These are phyloP conservation scores for Saussurea involucrata DNA, from an alignment of 129 eudicot genomes.

Conservation along the genomic window DNA sequence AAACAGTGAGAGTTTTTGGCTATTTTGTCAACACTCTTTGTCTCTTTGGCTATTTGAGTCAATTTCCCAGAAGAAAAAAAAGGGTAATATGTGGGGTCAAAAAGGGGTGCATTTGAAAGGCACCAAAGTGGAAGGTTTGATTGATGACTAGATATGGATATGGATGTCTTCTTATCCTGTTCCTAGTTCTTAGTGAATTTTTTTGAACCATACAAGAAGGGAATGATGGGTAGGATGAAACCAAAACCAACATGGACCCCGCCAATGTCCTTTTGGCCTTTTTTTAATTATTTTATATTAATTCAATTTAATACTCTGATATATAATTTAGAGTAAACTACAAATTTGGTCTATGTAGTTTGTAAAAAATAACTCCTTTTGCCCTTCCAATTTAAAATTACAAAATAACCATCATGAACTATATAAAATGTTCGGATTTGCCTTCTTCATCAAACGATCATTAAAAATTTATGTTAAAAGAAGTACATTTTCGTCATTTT, in stretches of 20 bases:
- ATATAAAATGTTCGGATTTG: too few species aligned
- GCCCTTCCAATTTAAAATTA: too few species aligned
- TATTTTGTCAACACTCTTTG: too few species aligned
- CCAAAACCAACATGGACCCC: slow-evolving; percentile 14
- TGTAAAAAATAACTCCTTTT: too few species aligned
- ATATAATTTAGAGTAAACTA: not conserved
- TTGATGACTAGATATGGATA: slow-evolving; percentile 68
- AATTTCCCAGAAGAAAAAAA: slow-evolving; percentile 12
- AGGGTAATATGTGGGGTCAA: slow-evolving; percentile 26
- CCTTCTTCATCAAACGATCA: too few species aligned
- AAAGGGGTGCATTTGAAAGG: slow-evolving; percentile 22
- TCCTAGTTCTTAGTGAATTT: slow-evolving; percentile 17
- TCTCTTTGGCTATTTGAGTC: too few species aligned
- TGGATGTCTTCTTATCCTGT: slow-evolving; percentile 53
- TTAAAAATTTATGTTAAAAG: too few species aligned
- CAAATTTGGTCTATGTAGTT: too few species aligned
- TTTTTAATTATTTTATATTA: not conserved
- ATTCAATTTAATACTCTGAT: not conserved
- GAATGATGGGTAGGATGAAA: slow-evolving; percentile 13
- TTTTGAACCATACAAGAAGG: slow-evolving; percentile 28
- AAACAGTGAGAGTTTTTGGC: too few species aligned
- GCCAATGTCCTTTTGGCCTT: not conserved
- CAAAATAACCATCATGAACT: too few species aligned
- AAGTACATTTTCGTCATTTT: too few species aligned
- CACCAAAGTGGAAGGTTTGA: slow-evolving; percentile 34